Evolutionary conservation across 129 eudicot genomes (phyloP).

Genomic region (Tagetes erecta): DNA sequence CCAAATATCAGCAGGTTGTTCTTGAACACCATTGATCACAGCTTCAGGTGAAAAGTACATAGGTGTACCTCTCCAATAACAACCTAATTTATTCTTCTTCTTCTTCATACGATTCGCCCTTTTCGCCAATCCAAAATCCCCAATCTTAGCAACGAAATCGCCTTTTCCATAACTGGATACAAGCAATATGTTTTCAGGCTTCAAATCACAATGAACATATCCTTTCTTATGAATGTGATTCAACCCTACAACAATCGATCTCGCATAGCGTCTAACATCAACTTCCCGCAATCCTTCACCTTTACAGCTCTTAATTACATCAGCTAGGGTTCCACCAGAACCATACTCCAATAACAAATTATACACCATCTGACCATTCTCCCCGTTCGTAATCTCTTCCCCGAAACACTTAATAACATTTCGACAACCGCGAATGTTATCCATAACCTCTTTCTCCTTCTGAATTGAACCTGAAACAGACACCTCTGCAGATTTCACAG

Average conservation of each 20-base stretch:
- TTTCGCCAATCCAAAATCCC: constrained; percentile 80
- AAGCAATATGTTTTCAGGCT: constrained; percentile 67
- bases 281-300: constrained; percentile 49
- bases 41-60: constrained; percentile 70
- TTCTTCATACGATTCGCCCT: constrained; percentile 44
- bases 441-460: constrained; percentile 65
- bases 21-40: constrained; percentile 48
- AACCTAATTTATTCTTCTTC: constrained; percentile 41
- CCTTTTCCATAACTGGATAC: constrained; percentile 25
- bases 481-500: constrained; percentile 56
- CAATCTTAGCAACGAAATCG: constrained; percentile 58
- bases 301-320: constrained; percentile 45
- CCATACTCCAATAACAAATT: constrained; percentile 76
- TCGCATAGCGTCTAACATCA: constrained; percentile 44
- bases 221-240: constrained; percentile 54
- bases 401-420: constrained; percentile 59
- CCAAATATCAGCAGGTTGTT: constrained; percentile 67
- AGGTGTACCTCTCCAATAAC: constrained; percentile 52
- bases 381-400: constrained; percentile 59
- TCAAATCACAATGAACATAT: constrained; percentile 81
- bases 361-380: constrained; percentile 54
- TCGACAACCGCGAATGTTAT: constrained; percentile 46
- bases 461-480: constrained; percentile 67
- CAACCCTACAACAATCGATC: constrained; percentile 58
- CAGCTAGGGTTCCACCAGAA: constrained; percentile 75